Percentiles rank a stretch among this genome's conserved stretches.
phyloP scores from a whole-genome alignment of 805 yeast species.

The Saturnispora mendoncae region DNA sequence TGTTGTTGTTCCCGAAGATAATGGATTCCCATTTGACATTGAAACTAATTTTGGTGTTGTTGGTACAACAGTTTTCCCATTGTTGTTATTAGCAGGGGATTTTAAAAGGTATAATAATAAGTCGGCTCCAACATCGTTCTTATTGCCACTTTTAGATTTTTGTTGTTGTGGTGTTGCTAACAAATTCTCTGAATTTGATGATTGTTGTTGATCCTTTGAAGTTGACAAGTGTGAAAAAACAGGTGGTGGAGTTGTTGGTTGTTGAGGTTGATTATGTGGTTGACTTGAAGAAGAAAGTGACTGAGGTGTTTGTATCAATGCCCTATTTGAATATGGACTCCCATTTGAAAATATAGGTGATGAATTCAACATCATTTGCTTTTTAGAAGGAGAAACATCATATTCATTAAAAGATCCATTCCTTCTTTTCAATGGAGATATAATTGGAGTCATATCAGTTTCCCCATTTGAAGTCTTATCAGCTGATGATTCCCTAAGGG shows the following conservation, averaged over 20 bases:
- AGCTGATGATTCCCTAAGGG: no score
- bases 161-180: slow-evolving; percentile 28
- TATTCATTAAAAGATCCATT: slow-evolving; percentile 14
- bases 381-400: slow-evolving; percentile 23
- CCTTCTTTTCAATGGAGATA: slow-evolving; percentile 26
- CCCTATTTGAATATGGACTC: slow-evolving; percentile 17
- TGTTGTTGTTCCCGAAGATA: no score
- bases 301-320: slow-evolving; percentile 16
- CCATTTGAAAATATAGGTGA: slow-evolving; percentile 24
- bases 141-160: neutral
- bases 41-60: slow-evolving; percentile 25
- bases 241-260: slow-evolving; percentile 26
- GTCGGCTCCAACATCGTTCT: slow-evolving; percentile 63
- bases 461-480: neutral
- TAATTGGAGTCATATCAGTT: slow-evolving; percentile 11
- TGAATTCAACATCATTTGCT: slow-evolving; percentile 21
- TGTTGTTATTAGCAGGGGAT: slow-evolving; percentile 43
- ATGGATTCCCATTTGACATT: slow-evolving; percentile 9
- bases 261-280: slow-evolving; percentile 9
- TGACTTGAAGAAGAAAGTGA: slow-evolving; percentile 12
- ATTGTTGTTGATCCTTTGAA: neutral
- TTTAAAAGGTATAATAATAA: slow-evolving; percentile 73
- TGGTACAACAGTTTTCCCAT: slow-evolving; percentile 17
- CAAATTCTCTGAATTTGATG: slow-evolving; percentile 9
- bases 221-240: neutral